Base-by-base conservation (phyloP, 2,329 filamentous ascomycete genomes). In the Arthrobotrys pseudoclavata region DNA sequence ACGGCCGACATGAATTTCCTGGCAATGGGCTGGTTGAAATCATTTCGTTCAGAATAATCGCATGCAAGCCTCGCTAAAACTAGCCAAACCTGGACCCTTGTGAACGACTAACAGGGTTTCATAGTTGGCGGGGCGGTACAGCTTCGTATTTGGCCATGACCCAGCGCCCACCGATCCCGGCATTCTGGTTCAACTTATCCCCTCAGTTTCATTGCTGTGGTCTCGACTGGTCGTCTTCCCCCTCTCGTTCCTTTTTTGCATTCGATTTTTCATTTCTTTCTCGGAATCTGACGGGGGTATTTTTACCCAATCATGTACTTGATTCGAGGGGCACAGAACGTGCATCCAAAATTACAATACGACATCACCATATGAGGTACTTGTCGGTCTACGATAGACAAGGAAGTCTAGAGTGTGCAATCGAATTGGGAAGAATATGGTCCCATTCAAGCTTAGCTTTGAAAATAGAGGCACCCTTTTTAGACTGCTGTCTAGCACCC, bases 141-240 rank as follows among this genome's bases (percentile, higher is more conserved):
- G 15, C 60, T 47, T 68, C 64, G 64, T 62, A 70, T 63, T 70
- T 48, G 55, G 40, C 42, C 57, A 45, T 63, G 57, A 47, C 31
- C 42, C 18, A 50, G 50, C 55, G n/a, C 48, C 42, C 31, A 42
- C 26, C 55, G 34, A 20, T 52, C 52, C 62, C 62, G 40, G 22
- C 37, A 62, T 62, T 24, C 13, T 53, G 62, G 69, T 72, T 66
- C 69, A 52, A 26, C 26, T 40, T 52, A 15, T 48, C 37, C 42
- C 57, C 48, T 48, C 15, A 29, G 70, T 75, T 75, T 75, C 70
- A 75, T 24, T 42, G 62, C 9, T 18, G 13, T 13, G 64, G 71
- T 55, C 71, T 64, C 45, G 63, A 63, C 20, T 50, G n/a, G 22
- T 37, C 6, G 31, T 57, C 52, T 31, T 47, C 18, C 53, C 26